phyloP scores from a whole-genome alignment of 805 yeast species.

The Ogataea pini region DNA sequence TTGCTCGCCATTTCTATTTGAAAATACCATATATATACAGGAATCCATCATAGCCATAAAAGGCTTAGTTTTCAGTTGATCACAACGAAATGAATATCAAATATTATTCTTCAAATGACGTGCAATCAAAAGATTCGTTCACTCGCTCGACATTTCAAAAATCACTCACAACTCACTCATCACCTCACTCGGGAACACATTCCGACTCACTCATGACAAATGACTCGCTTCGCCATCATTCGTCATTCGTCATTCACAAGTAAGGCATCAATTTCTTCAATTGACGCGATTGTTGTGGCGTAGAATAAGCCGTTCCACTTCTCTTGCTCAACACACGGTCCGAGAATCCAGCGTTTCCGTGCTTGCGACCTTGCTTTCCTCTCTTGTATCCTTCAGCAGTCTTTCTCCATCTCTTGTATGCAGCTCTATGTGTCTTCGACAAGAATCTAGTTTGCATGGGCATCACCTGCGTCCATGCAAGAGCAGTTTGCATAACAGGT shows the following conservation, averaged over 20 bases:
- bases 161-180: too few species aligned
- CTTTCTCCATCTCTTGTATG: constrained; percentile 83
- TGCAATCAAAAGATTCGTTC: too few species aligned
- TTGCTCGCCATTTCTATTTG: neutral
- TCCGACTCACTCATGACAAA: too few species aligned
- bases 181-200: too few species aligned
- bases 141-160: too few species aligned
- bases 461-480: constrained; percentile 6
- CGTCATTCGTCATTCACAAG: constrained; percentile 22
- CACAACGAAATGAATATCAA: too few species aligned
- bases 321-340: constrained; percentile 56
- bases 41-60: neutral
- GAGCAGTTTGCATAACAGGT: constrained; percentile 15
- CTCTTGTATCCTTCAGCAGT: constrained; percentile 68
- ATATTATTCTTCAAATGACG: too few species aligned
- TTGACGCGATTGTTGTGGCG: constrained; percentile 57
- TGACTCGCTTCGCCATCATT: neutral
- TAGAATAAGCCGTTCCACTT: constrained; percentile 59
- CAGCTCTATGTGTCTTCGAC: constrained; percentile 82
- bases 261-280: constrained; percentile 56
- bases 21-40: neutral
- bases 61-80: too few species aligned
- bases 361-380: constrained; percentile 83
- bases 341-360: constrained; percentile 91
- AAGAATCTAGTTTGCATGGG: constrained; percentile 30